A percentile compares a stretch with the other conserved stretches of the same genome.
These are phyloP conservation scores for Fomitopsis schrenkii DNA, from an alignment of 1,284 basidiomycete genomes.

Conservation along the genomic window DNA sequence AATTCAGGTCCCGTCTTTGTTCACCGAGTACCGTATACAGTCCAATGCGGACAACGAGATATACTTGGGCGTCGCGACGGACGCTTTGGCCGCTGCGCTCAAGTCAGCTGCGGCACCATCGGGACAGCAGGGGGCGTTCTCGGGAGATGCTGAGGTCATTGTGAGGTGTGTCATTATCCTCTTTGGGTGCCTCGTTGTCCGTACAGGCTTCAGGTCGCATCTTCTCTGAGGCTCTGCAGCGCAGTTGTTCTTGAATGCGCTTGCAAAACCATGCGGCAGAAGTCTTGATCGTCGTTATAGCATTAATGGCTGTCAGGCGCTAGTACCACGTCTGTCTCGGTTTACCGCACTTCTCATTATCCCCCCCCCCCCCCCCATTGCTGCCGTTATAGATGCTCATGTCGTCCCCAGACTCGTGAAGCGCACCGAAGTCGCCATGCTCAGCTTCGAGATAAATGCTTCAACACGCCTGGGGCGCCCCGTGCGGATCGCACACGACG, in stretches of 20 bases:
- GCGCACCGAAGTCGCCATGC: conserved; percentile 70
- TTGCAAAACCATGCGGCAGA: too few relatives aligned
- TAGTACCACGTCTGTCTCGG: too few relatives aligned
- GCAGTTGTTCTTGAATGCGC: too few relatives aligned
- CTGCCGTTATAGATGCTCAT: neutral
- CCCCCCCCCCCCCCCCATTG: neutral
- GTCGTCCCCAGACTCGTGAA: conserved; percentile 54
- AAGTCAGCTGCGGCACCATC: conserved; percentile 45
- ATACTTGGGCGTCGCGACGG: conserved; percentile 66
- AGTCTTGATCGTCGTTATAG: too few relatives aligned
- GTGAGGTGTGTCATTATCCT: conserved; percentile 44
- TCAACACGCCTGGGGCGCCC: conserved; percentile 49
- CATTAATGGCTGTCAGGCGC: too few relatives aligned
- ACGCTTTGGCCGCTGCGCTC: conserved; percentile 74
- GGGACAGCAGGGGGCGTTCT: conserved; percentile 10
- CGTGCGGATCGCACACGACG: conserved; percentile 66
- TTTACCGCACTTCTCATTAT: too few relatives aligned
- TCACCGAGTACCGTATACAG: conserved; percentile 81
- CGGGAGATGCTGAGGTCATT: conserved; percentile 50
- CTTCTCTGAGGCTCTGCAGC: too few relatives aligned
- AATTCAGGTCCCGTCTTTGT: conserved; percentile 69
- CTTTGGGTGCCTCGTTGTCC: neutral
- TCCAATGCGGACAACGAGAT: conserved; percentile 86
- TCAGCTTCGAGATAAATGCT: conserved; percentile 70
- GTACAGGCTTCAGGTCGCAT: too few relatives aligned